Evolutionary conservation across 2,329 filamentous ascomycete genomes (phyloP).

Genomic region (Alternaria consortialis): DNA sequence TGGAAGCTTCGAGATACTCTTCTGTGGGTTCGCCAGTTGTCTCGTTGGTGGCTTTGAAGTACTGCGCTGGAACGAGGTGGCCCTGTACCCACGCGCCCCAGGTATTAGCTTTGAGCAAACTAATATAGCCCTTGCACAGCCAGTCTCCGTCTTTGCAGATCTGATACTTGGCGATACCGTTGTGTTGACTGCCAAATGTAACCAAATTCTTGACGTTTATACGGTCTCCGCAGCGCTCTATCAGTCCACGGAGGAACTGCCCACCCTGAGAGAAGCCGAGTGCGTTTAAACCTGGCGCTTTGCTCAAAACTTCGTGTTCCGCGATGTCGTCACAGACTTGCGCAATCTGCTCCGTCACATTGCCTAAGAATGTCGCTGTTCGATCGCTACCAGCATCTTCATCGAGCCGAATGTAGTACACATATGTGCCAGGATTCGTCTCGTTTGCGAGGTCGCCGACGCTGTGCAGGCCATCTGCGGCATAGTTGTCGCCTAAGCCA

Average conservation of each 20-base stretch:
- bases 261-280: constrained; percentile 96
- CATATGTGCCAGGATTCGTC: constrained; percentile 81
- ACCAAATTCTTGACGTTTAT: constrained; percentile 76
- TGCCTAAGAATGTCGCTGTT: constrained; percentile 88
- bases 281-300: constrained; percentile 85
- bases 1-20: constrained; percentile 79
- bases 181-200: constrained; percentile 91
- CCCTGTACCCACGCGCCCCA: constrained; percentile 82
- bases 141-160: constrained; percentile 76
- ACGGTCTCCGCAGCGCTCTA: constrained; percentile 84
- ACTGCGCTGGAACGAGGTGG: constrained; percentile 89
- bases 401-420: constrained; percentile 79
- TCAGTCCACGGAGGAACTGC: constrained; percentile 90
- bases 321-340: constrained; percentile 81
- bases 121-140: constrained; percentile 82
- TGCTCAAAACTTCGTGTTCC: constrained; percentile 78
- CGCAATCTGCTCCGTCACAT: constrained; percentile 80
- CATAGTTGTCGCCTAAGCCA: constrained; percentile 79
- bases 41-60: constrained; percentile 77
- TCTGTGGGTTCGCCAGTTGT: constrained; percentile 64
- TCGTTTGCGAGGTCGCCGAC: constrained; percentile 76
- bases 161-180: constrained; percentile 86
- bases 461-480: constrained; percentile 75
- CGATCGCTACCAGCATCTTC: constrained; percentile 74
- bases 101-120: constrained; percentile 78